Base-by-base conservation (phyloP, 192 early-diverging fungal genomes). In the Neocallimastix lanati region DNA sequence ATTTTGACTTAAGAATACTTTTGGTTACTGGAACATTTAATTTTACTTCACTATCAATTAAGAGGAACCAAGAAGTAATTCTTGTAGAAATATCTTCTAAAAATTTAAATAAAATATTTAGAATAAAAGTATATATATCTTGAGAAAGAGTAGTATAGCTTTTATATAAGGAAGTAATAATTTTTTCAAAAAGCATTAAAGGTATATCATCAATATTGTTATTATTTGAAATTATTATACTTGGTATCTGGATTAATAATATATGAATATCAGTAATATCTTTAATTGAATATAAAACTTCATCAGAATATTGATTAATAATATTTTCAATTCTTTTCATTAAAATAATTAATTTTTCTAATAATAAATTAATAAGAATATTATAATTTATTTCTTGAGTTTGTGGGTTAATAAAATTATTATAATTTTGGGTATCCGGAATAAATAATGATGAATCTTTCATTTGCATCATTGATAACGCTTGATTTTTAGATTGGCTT, bases 21-120 rank as follows among this genome's bases (percentile, higher is more conserved):
- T 94, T 84, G 0, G 94, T 93, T 0, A 93, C 93, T 13, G 92
- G 88, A 2, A 97, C 94, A 80, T 94, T 95, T 80, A 91, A 93
- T 83, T 97, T 67, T 27, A 67, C 50, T 67, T 67, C 50, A 67
- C 50, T 67, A 21, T 67, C 50, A 67, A 67, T 67, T 0, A 25
- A 67, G 0, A 67, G 9, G 25, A 67, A 67, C 50, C 50, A 67
- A 9, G 50, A 67, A n/a, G 50, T 67, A 9, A 67, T 67, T 67
- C 50, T 67, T 67, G 50, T 67, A 2, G 50, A 67, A n/a, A 67
- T 67, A 16, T 67, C 50, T 67, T 67, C 50, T 21, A 67, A 67
- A 11, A 67, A 67, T n/a, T 67, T 67, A 67, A 67, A 67, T 11
- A 67, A 67, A n/a, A 67, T 67, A 67, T 67, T 67, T 21, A 67